phyloP scores from a whole-genome alignment of 495 filamentous ascomycete genomes.

The Beverwykella pulmonaria region DNA sequence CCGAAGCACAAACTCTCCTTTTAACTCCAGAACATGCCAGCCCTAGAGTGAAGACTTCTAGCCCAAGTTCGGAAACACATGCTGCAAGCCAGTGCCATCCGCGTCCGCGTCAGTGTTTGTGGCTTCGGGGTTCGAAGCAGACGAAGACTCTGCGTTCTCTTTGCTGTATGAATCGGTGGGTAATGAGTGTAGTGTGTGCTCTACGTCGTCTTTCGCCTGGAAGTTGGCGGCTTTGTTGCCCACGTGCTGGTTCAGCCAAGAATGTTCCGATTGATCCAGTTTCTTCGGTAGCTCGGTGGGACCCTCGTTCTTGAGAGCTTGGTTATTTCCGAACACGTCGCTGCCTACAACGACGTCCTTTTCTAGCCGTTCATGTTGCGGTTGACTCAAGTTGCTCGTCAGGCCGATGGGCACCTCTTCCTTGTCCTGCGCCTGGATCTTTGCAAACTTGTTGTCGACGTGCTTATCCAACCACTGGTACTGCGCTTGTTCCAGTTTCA shows the following conservation, averaged over 20 bases:
- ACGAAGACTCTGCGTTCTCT: neutral
- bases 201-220: neutral
- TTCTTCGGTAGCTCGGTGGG: neutral
- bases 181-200: neutral
- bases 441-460: slow-evolving; percentile 19
- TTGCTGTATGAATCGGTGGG: neutral
- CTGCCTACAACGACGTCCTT: neutral
- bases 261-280: neutral
- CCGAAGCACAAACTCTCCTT: neutral
- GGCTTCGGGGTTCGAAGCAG: neutral
- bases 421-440: slow-evolving; percentile 3
- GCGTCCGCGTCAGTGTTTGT: neutral
- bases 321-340: neutral
- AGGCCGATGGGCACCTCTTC: neutral
- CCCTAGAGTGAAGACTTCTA: slow-evolving; percentile 22
- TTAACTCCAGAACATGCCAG: neutral
- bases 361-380: neutral
- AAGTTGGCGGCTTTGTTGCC: slow-evolving; percentile 18
- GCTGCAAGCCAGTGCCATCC: slow-evolving; percentile 10
- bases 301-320: neutral
- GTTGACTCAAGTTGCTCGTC: no score
- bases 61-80: slow-evolving; percentile 21
- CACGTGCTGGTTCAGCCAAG: slow-evolving; percentile 31
- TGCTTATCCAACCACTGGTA: slow-evolving; percentile 33
- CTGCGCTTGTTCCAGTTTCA: slow-evolving; percentile 41